A percentile compares a stretch with the other conserved stretches of the same genome.
Evolutionary conservation across 257 asterid species (phyloP).

Genomic region (Rubia yunnanensis): DNA sequence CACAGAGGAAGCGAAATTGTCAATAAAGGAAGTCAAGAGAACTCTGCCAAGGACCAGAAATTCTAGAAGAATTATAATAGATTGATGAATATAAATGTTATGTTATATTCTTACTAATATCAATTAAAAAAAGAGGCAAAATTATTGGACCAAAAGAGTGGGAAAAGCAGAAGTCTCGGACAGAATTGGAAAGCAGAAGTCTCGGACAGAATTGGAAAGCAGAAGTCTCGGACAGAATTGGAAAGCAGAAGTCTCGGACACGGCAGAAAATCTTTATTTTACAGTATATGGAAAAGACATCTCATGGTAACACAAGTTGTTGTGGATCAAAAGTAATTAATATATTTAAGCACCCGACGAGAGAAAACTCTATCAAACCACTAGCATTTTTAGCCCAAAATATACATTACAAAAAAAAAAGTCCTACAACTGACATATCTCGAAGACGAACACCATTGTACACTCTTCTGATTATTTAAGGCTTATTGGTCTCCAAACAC

Average conservation of each 20-base stretch:
- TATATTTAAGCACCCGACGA: neutral
- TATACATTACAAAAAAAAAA: neutral
- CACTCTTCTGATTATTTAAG: neutral
- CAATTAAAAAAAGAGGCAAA: too few species aligned
- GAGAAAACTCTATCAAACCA: neutral
- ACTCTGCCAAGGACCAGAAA: neutral
- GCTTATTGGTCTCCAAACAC: neutral
- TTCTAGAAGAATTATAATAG: neutral
- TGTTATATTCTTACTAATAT: neutral
- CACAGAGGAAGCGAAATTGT: neutral
- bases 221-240: neutral
- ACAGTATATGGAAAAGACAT: neutral
- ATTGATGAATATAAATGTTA: conserved; percentile 2
- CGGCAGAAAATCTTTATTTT: neutral
- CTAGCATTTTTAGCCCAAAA: neutral
- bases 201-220: too few species aligned
- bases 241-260: neutral
- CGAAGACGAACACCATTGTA: neutral
- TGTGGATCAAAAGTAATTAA: neutral
- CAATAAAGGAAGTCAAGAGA: conserved; percentile 1
- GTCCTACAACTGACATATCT: neutral
- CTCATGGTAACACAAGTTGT: neutral
- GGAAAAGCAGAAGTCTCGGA: neutral
- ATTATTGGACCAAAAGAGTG: neutral
- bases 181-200: neutral